Conservation (phyloP, 768 basidiomycete genomes). For the Boletus rufocinnamomeus region DNA sequence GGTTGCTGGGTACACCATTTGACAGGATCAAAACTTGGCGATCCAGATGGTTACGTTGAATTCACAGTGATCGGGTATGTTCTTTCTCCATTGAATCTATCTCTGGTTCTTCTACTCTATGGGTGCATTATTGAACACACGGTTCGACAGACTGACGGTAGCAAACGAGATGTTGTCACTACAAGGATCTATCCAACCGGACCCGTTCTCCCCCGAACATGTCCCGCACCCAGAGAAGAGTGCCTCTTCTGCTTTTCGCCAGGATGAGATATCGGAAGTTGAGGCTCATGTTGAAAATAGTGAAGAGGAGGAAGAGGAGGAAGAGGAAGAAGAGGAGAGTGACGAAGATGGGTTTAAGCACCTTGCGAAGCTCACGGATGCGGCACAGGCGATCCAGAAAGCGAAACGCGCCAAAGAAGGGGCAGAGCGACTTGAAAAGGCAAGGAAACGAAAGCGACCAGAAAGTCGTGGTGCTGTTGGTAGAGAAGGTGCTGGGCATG, state of each 20-base stretch:
- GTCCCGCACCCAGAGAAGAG: conserved; percentile 33
- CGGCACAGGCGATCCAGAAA: conserved; percentile 27
- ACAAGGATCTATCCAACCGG: conserved; percentile 75
- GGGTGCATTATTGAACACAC: conserved; percentile 6
- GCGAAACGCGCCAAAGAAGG: conserved; percentile 31
- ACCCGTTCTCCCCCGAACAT: conserved; percentile 72
- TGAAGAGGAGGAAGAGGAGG: conserved; percentile 4
- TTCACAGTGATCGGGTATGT: conserved; percentile 84
- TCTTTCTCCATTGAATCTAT: not conserved
- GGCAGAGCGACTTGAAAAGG: conserved; percentile 30
- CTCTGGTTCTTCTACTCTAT: not conserved
- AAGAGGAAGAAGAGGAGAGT: conserved; percentile 24
- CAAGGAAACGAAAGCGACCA: conserved; percentile 35
- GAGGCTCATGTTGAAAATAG: conserved; percentile 8
- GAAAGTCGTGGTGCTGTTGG: conserved; percentile 16
- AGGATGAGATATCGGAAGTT: conserved; percentile 23
- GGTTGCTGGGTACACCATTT: conserved; percentile 81
- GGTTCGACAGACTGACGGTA: conserved; percentile 64
- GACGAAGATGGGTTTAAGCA: conserved; percentile 36
- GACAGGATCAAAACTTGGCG: conserved; percentile 72
- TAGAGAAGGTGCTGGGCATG: conserved; percentile 7
- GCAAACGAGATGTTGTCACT: conserved; percentile 94
- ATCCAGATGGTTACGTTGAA: conserved; percentile 61
- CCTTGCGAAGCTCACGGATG: conserved; percentile 35
- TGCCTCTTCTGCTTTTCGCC: conserved; percentile 1